Base-by-base conservation (phyloP, 176 grass and related monocot species). In the Melocanna baccifera region DNA sequence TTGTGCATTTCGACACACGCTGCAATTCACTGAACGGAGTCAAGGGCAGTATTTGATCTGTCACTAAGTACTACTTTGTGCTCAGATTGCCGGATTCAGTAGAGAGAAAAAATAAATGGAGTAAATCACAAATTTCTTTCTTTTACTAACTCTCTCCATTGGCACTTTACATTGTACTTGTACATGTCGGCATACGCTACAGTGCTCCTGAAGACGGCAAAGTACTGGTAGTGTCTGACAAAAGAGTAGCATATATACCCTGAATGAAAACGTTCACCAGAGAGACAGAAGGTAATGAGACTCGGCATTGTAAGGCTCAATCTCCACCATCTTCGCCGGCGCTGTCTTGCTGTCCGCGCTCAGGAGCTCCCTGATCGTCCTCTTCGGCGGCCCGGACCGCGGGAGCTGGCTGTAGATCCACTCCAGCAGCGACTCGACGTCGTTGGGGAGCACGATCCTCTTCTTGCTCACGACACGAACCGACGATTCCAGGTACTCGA, bases 401-500 rank as follows among this genome's bases (percentile, higher is more conserved):
- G 36, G 76, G 96, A 98, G 88, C 80, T 98, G 96, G 80, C 96
- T 98, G 85, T 98, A 88, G 9, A 95, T 87, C 96, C 96, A 98
- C 84, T 98, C 96, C 19, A 98, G 76, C 58, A 98, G 83, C 43
- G 96, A 98, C 67, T 91, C 96, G n/a, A 73, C 85, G 59, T 94
- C 89, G 77, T 89, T 93, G 8, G 91, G 96, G 37, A 98, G 5
- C 13, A 85, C 75, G 23, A 84, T 67, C 86, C 78, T 90, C 84
- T 76, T 87, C 76, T 80, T 90, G 66, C 80, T 86, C 13, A 63
- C 81, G 1, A 87, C 46, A n/a, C 82, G 89, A 82, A 98, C 88
- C 36, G 85, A 76, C 43, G 87, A 67, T 78, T 95, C 93, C 30
- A 98, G 81, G 86, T 95, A 98, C 62, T 98, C 91, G 18, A 91